Conservation (phyloP, 1,284 basidiomycete species). For the Fomitiporia mediterranea region DNA sequence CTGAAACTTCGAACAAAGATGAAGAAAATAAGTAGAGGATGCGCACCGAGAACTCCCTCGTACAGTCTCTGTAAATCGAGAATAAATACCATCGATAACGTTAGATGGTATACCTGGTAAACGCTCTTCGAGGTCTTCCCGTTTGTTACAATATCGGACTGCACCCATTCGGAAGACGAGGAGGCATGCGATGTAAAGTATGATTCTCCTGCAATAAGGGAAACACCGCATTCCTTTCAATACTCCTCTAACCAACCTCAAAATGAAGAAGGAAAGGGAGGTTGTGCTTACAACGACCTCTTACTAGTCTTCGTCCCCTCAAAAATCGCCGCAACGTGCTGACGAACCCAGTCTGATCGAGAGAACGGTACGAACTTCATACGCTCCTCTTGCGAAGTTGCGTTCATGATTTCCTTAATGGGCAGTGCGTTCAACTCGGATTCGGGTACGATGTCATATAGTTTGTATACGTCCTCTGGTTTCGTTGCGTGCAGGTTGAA, state of each 20-base stretch:
- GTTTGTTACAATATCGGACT: slow-evolving; percentile 38
- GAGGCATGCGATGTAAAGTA: slow-evolving; percentile 78
- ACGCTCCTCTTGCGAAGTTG: slow-evolving; percentile 45
- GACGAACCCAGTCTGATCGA: slow-evolving; percentile 64
- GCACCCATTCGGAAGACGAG: slow-evolving; percentile 58
- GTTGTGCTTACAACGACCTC: slow-evolving; percentile 45
- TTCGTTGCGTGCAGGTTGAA: slow-evolving; percentile 61
- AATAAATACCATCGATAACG: slow-evolving; percentile 70
- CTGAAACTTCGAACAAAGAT: too few relatives aligned
- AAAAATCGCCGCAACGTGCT: slow-evolving; percentile 46
- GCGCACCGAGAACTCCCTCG: slow-evolving; percentile 59
- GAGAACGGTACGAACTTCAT: slow-evolving; percentile 54
- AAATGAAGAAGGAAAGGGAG: slow-evolving; percentile 4
- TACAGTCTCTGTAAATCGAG: slow-evolving; percentile 72
- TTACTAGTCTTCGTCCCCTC: slow-evolving; percentile 48
- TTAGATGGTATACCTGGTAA: slow-evolving; percentile 55
- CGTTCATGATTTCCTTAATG: slow-evolving; percentile 48
- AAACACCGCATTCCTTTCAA: neutral
- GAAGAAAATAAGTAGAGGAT: slow-evolving; percentile 12
- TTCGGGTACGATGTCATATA: slow-evolving; percentile 73
- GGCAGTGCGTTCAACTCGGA: slow-evolving; percentile 69
- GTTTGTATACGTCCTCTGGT: slow-evolving; percentile 70
- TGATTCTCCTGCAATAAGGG: slow-evolving; percentile 52
- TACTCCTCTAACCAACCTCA: slow-evolving; percentile 4
- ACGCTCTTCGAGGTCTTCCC: slow-evolving; percentile 49